phyloP scores from a whole-genome alignment of 805 yeast species.

The Candida morakotiae region DNA sequence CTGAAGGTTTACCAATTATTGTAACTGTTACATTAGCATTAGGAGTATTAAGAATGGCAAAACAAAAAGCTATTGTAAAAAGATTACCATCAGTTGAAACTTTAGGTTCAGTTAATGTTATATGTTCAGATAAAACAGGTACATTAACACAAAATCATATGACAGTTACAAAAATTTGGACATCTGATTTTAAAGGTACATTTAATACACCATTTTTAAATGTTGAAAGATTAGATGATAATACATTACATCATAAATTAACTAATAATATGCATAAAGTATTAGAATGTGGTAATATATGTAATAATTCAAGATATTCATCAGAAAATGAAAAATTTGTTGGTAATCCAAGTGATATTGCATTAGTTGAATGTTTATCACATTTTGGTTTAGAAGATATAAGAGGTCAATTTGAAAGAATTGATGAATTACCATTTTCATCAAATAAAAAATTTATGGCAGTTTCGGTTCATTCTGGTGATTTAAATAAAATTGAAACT shows the following conservation, averaged over 20 bases:
- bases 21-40: conserved; percentile 96
- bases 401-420: conserved; percentile 56
- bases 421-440: conserved; percentile 78
- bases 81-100: conserved; percentile 95
- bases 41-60: conserved; percentile 96
- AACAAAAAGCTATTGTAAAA: conserved; percentile 87
- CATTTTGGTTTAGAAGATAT: conserved; percentile 70
- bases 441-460: conserved; percentile 89
- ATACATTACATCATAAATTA: conserved; percentile 39
- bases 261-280: conserved; percentile 53
- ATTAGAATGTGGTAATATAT: conserved; percentile 64
- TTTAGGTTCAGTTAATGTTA: conserved; percentile 88
- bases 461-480: conserved; percentile 61
- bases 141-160: conserved; percentile 87
- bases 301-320: conserved; percentile 72
- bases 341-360: conserved; percentile 96
- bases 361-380: conserved; percentile 70
- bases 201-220: conserved; percentile 37
- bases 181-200: conserved; percentile 51
- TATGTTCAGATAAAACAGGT: conserved; percentile 83
- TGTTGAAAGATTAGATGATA: conserved; percentile 45
- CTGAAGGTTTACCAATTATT: conserved; percentile 97
- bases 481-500: conserved; percentile 50
- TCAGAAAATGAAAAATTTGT: conserved; percentile 64
- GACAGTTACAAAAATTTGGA: conserved; percentile 84